A percentile compares a stretch with the other conserved stretches of the same genome.
These are phyloP conservation scores for Didymella sp. DNA, from an alignment of 2,329 filamentous ascomycete species.

Conservation along the genomic window DNA sequence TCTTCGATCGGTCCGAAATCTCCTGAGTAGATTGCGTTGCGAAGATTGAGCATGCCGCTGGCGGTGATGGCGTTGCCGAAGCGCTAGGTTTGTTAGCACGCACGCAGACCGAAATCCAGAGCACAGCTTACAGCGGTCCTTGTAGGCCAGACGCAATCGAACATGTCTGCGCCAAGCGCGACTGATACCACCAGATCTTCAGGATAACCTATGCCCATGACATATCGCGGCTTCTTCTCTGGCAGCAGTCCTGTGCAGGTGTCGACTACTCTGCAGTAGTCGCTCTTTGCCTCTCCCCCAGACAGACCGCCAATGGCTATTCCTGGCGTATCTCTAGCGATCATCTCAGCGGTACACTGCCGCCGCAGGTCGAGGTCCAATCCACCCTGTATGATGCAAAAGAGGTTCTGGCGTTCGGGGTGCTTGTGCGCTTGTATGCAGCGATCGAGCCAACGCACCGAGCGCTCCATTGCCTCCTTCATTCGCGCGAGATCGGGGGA, in stretches of 20 bases:
- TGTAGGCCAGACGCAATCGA: conserved; percentile 99
- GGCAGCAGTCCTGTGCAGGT: conserved; percentile 86
- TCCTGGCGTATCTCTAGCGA: conserved; percentile 87
- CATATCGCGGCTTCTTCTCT: conserved; percentile 92
- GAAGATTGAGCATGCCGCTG: conserved; percentile 81
- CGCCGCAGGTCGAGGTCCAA: conserved; percentile 84
- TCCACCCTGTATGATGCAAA: conserved; percentile 98
- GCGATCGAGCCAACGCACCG: conserved; percentile 92
- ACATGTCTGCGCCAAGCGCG: conserved; percentile 97
- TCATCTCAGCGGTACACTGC: conserved; percentile 86
- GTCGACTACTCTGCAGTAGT: conserved; percentile 89
- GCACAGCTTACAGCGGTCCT: conserved; percentile 72
- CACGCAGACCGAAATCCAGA: background rate
- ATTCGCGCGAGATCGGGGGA: conserved; percentile 88
- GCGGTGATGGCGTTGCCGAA: conserved; percentile 94
- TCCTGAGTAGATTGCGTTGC: conserved; percentile 73
- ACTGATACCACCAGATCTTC: conserved; percentile 94
- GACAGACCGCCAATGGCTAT: conserved; percentile 96
- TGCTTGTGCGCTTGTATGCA: conserved; percentile 91
- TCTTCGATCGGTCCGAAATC: conserved; percentile 87
- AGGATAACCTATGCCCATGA: conserved; percentile 98
- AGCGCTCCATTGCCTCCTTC: conserved; percentile 92
- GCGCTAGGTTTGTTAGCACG: conserved; percentile 55
- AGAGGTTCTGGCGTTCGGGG: conserved; percentile 85
- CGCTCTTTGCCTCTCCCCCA: conserved; percentile 90